Conservation (phyloP, 1,139 yeast genomes). For the Kodamaea fungicola region DNA sequence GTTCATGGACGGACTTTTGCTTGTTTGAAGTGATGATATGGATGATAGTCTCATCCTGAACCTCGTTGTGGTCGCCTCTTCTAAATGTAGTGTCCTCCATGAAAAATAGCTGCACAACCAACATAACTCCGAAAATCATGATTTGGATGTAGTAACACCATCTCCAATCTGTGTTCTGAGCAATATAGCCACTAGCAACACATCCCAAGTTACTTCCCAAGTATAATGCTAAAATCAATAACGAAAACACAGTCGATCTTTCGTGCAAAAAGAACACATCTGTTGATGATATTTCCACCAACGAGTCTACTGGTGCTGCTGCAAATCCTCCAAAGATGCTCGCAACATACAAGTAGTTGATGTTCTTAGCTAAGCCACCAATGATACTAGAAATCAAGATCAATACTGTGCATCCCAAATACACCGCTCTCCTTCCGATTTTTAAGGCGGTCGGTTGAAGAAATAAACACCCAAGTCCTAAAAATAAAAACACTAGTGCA, state of each 20-base stretch:
- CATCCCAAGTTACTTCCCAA: conserved; percentile 46
- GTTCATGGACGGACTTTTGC: conserved; percentile 11
- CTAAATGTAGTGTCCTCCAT: conserved; percentile 46
- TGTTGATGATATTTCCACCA: conserved; percentile 46
- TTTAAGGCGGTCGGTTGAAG: conserved; percentile 43
- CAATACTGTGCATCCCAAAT: conserved; percentile 30
- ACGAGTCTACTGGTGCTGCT: conserved; percentile 49
- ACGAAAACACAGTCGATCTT: conserved; percentile 38
- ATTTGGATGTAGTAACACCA: conserved; percentile 40
- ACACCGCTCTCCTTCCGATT: conserved; percentile 38
- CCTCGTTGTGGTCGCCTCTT: conserved; percentile 11
- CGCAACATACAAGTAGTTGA: conserved; percentile 27
- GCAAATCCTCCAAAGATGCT: conserved; percentile 39
- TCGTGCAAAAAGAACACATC: conserved; percentile 50
- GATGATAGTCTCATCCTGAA: background rate
- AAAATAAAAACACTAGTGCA: conserved; percentile 34
- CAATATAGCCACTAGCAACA: conserved; percentile 42
- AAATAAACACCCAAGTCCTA: conserved; percentile 37
- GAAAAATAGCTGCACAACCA: conserved; percentile 36
- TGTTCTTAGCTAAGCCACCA: conserved; percentile 30
- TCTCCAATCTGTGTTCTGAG: conserved; percentile 38
- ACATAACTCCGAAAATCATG: conserved; percentile 45
- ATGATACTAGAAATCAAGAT: conserved; percentile 31
- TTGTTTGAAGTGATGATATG: conserved; percentile 9
- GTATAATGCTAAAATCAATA: conserved; percentile 40